A percentile compares a stretch with the other conserved stretches of the same genome.
Conservation (phyloP, 345 rosid species). For the Syzygium oleosum region DNA sequence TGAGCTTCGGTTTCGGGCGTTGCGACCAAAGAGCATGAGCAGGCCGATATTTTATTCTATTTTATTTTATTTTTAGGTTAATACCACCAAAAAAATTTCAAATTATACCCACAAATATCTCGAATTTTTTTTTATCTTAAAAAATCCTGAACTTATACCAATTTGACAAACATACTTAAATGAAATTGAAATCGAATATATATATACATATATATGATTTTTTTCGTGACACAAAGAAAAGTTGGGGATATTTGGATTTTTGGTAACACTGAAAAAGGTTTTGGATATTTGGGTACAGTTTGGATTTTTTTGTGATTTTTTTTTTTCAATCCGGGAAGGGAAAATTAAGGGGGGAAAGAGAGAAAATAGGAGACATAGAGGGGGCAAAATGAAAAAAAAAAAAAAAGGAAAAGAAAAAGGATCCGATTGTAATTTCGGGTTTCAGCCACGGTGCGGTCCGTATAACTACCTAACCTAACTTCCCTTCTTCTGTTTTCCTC, state of each 20-base stretch:
- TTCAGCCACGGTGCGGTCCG: background rate
- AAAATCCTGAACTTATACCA: no score
- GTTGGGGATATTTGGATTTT: no score
- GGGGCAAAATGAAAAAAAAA: background rate
- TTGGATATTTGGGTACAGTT: no score
- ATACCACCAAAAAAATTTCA: no score
- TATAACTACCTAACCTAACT: background rate
- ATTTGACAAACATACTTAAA: no score
- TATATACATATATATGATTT: no score
- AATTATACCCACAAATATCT: no score
- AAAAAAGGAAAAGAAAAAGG: background rate
- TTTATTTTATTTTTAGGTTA: rapidly evolving
- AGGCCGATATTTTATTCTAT: background rate
- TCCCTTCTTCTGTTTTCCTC: background rate
- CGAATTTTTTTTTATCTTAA: no score
- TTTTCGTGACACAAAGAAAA: no score
- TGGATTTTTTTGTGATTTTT: background rate
- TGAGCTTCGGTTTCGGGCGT: background rate
- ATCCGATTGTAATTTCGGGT: background rate
- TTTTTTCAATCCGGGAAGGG: background rate
- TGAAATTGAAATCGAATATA: no score
- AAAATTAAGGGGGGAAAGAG: background rate
- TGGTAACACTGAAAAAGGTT: no score
- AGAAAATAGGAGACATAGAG: rapidly evolving
- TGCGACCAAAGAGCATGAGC: background rate